phyloP scores from a whole-genome alignment of 2,329 filamentous ascomycete species.

The Nemania diffusa region DNA sequence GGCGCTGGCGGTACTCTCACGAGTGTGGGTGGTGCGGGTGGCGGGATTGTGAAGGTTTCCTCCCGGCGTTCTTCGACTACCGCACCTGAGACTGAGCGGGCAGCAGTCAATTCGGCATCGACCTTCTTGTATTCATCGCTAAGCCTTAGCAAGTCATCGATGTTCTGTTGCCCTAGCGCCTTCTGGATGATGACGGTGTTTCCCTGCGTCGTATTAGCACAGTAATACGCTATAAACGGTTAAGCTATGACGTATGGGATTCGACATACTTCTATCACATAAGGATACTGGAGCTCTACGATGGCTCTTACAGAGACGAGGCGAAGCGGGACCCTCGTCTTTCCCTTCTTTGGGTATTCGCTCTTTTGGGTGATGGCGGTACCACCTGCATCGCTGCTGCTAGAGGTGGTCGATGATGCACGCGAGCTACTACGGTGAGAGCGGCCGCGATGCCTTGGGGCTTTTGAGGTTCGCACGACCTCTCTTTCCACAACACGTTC shows the following conservation, averaged over 20 bases:
- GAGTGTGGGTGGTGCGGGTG: constrained; percentile 46
- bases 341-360: constrained; percentile 83
- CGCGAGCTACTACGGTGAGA: constrained; percentile 53
- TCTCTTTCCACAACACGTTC: constrained; percentile 72
- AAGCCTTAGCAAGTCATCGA: constrained; percentile 86
- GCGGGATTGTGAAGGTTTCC: constrained; percentile 54
- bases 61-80: constrained; percentile 61
- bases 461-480: constrained; percentile 59
- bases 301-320: constrained; percentile 84
- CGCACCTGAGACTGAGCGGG: constrained; percentile 59
- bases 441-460: constrained; percentile 46
- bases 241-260: background rate
- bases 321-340: constrained; percentile 85
- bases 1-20: constrained; percentile 46
- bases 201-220: constrained; percentile 67
- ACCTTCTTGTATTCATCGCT: constrained; percentile 79
- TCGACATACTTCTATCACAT: constrained; percentile 78
- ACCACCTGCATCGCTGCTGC: constrained; percentile 57
- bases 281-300: constrained; percentile 86
- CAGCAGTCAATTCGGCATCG: constrained; percentile 57
- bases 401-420: constrained; percentile 58
- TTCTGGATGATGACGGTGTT: constrained; percentile 83
- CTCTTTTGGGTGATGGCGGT: constrained; percentile 61
- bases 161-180: constrained; percentile 88
- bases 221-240: background rate